Evolutionary conservation across 73 alveolate genomes (phyloP), one percentile per base, ranked within the genome.

Genomic region (Paramecium caudatum): DNA sequence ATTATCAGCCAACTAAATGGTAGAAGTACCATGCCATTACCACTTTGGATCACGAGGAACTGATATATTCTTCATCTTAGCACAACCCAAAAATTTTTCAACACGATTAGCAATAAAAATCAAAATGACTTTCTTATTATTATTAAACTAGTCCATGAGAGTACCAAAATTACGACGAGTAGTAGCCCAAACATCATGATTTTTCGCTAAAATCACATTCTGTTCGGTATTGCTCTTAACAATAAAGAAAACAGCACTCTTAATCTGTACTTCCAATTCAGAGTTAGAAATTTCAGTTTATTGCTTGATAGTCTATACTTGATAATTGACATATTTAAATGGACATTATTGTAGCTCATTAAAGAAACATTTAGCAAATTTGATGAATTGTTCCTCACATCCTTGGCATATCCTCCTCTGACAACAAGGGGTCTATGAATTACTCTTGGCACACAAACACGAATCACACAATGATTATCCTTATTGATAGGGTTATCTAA

Each of bases 1-100:
- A 45, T 74, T 74, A 41, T 74, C 88, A 74, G 88, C 88, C 65
- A 74, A 43, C 43, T 74, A 43, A 74, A 74, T 74, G 55, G 55
- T 74, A 0, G 62, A 23, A 5, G 88, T 74, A 43, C 55, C 62
- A 74, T 19, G 21, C 88, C 88, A 74, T 27, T 23, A 37, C 88
- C 88, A 74, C 43, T 74, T 74, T 0, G 88, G 65, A 74, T 74
- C 88, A 23, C 68, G 43, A 30, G 39, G 39, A 37, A 74, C 88
- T 41, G 16, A 47, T 21, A 15, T 37, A 74, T 74, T 74, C 62
- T 27, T 39, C 88, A 74, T 74, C 12, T 39, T 36, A 74, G 88
- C 88, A 45, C 88, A 74, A 27, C 88, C 88, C n/a, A 74, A 74
- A 37, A 74, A 74, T 27, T 74, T 74, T 41, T 74, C 88, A 36